Base-by-base conservation (phyloP, 2,329 filamentous ascomycete genomes). In the Fusarium torulosum region DNA sequence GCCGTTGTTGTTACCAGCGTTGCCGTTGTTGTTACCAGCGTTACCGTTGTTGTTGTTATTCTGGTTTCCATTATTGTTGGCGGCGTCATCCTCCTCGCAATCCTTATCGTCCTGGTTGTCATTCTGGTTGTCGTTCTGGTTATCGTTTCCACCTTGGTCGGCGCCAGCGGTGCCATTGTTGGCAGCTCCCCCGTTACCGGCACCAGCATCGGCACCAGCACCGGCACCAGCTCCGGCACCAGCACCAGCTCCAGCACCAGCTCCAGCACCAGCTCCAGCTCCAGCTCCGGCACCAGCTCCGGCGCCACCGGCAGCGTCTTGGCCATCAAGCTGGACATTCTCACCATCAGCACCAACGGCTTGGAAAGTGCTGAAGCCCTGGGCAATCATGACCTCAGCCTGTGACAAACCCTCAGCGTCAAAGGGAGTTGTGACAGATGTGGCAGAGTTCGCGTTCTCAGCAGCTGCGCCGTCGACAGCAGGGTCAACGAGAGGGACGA, bases 401-500 rank as follows among this genome's bases (percentile, higher is more conserved):
- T 91, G 86, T 63, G 87, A 90, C 69, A 89, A 75, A n/a, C 90
- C 89, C 52, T 75, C 76, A 15, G 88, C 88, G 43, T 82, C 76
- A 45, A 91, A 86, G 5, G 90, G 88, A 5, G 77, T 82, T 19
- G 74, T 75, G 44, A 84, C 75, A 6, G 86, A 89, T 23, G 77
- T 76, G 3, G 77, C 79, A 17, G 88, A 87, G 75, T 89, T 86
- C 62, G 85, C 84, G 64, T 91, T 91, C 75, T 88, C 86, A 13
- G 80, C 71, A 54, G 84, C 87, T 21, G 86, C 79, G 58, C 84
- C 86, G 50, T 72, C 80, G 38, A 91, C 88, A 63, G 79, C 85
- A 4, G 90, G 89, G 75, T 92, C 90, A 63, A 92, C 85, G 17
- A 90, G 81, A 25, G 90, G 89, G 6, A 90, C 82, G 57, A 92